Conservation (phyloP, 257 asterid species). For the Nicotiana tomentosiformis region DNA sequence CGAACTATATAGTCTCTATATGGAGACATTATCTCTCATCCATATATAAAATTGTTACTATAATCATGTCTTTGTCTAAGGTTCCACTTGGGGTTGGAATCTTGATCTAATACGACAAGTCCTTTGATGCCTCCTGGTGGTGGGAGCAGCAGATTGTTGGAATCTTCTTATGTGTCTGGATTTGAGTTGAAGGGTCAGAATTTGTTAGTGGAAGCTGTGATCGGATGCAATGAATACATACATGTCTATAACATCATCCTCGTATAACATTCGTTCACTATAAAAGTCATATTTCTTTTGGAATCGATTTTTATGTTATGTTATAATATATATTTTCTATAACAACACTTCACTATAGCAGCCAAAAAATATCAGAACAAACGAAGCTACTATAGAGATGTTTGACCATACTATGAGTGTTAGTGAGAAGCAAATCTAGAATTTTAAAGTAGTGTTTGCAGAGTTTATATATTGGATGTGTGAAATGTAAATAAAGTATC, state of each 20-base stretch:
- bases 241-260: no score
- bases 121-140: not conserved
- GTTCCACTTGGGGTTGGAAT: slow-evolving; percentile 11
- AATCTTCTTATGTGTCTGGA: slow-evolving; percentile 1
- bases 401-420: no score
- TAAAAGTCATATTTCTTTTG: no score
- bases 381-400: no score
- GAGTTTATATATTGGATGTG: not conserved
- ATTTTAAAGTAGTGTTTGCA: not conserved
- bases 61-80: slow-evolving; percentile 4
- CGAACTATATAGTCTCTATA: slow-evolving; percentile 3
- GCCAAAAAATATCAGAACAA: no score
- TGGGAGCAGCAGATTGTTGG: not conserved
- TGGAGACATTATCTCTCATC: slow-evolving; percentile 6
- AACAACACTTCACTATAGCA: no score
- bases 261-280: no score
- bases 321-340: no score
- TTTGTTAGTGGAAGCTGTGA: not conserved
- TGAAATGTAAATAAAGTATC: not conserved
- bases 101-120: slow-evolving; percentile 12
- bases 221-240: no score
- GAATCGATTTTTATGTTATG: no score
- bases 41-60: not conserved
- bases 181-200: not conserved
- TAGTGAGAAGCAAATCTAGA: no score